These are phyloP conservation scores for Glycine latifolia DNA, from an alignment of 306 rosid genomes.

Conservation along the genomic window DNA sequence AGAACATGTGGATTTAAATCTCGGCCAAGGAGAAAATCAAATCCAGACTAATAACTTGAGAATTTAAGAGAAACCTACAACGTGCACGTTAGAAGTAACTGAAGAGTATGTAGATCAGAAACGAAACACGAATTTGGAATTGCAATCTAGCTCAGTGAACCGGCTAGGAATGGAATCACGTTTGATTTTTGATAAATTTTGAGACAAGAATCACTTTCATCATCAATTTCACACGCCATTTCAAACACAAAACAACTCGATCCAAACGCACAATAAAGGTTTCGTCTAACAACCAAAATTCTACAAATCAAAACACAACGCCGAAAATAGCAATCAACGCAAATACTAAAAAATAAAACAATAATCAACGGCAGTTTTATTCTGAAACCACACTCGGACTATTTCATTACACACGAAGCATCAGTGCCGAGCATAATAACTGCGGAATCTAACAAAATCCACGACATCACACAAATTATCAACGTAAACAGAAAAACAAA, in stretches of 20 bases:
- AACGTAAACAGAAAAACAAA: too few relatives aligned
- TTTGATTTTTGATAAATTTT: not conserved
- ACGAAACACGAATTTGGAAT: slow-evolving; percentile 19
- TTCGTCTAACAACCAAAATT: not conserved
- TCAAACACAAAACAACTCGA: not conserved
- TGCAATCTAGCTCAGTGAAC: slow-evolving; percentile 26
- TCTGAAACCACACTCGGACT: not conserved
- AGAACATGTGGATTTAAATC: not conserved
- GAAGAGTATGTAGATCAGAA: slow-evolving; percentile 4
- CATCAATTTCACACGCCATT: not conserved
- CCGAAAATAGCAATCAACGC: slow-evolving; percentile 4
- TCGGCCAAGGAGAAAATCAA: slow-evolving; percentile 15
- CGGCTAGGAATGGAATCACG: not conserved
- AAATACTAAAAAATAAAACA: not conserved
- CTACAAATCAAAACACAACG: slow-evolving; percentile 11
- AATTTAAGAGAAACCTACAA: not conserved
- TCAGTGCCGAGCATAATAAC: not conserved
- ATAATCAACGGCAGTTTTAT: not conserved
- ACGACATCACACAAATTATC: not conserved
- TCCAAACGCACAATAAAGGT: not conserved
- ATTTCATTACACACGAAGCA: not conserved
- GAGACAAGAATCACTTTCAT: not conserved
- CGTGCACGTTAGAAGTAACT: not conserved
- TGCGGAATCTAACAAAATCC: slow-evolving; percentile 5
- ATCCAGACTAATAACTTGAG: not conserved